These are phyloP conservation scores for Moringa oleifera DNA, from an alignment of 345 rosid species.

Conservation along the genomic window DNA sequence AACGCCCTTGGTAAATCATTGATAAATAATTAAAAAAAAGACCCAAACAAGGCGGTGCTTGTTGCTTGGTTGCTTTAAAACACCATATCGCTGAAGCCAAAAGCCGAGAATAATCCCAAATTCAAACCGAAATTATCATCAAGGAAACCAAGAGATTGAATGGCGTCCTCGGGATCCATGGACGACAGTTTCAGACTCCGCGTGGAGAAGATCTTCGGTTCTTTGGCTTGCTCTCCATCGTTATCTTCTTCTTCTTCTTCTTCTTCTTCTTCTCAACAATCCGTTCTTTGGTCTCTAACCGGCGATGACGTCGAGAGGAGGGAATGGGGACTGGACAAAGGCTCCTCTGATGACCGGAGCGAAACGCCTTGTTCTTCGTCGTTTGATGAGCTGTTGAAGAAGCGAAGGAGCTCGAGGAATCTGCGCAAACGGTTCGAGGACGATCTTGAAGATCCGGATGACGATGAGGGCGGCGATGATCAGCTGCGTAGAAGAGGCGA, in stretches of 20 bases:
- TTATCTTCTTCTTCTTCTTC: slow-evolving; percentile 22
- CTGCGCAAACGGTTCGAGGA: slow-evolving; percentile 25
- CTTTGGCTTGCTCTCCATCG: slow-evolving; percentile 46
- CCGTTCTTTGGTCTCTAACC: slow-evolving; percentile 37
- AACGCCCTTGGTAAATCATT: too few relatives aligned
- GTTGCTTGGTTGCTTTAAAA: neutral
- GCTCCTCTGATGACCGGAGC: slow-evolving; percentile 32
- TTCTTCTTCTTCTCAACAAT: slow-evolving; percentile 13
- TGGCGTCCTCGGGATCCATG: slow-evolving; percentile 35
- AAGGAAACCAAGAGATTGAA: slow-evolving; percentile 11
- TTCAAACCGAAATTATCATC: neutral
- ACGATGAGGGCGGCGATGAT: slow-evolving; percentile 18
- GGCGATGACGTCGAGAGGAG: slow-evolving; percentile 37
- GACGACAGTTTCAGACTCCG: slow-evolving; percentile 47
- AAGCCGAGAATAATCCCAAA: too few relatives aligned
- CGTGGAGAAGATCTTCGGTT: slow-evolving; percentile 53
- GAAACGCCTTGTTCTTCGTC: slow-evolving; percentile 48
- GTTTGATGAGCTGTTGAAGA: slow-evolving; percentile 32
- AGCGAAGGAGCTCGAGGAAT: slow-evolving; percentile 14
- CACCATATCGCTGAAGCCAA: neutral
- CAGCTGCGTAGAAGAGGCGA: slow-evolving; percentile 16
- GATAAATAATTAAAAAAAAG: too few relatives aligned
- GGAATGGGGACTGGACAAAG: slow-evolving; percentile 22
- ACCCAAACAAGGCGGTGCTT: neutral
- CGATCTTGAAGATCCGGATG: slow-evolving; percentile 36